phyloP scores from a whole-genome alignment of 768 basidiomycete genomes.

The Gymnopilus dilepis region DNA sequence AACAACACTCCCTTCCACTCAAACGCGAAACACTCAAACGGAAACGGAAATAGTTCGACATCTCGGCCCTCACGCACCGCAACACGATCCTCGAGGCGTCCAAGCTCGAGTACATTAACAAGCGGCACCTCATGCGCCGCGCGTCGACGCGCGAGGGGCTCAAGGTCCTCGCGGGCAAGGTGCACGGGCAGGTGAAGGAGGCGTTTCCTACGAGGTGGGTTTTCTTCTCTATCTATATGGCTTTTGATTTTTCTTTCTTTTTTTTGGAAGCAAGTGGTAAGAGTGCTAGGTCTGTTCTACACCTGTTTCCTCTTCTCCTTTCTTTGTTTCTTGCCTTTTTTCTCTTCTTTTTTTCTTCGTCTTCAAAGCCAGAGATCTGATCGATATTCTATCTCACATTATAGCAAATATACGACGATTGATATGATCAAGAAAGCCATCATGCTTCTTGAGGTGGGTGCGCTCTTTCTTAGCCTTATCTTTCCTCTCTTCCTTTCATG shows the following conservation, averaged over 20 bases:
- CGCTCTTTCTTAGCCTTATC: too few species aligned
- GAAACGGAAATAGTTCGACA: constrained; percentile 62
- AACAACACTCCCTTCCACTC: too few species aligned
- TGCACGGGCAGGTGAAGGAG: constrained; percentile 56
- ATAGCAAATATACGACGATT: constrained; percentile 52
- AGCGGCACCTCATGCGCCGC: constrained; percentile 73
- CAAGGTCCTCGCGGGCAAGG: constrained; percentile 56
- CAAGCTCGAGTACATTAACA: constrained; percentile 90
- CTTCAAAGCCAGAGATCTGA: not conserved
- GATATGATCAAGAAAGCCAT: constrained; percentile 72
- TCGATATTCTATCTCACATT: not conserved
- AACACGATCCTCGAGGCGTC: constrained; percentile 79
- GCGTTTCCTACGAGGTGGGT: constrained; percentile 60
- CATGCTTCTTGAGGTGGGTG: constrained; percentile 59
- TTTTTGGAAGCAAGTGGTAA: too few species aligned
- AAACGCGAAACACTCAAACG: too few species aligned
- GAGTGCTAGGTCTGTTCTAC: too few species aligned
- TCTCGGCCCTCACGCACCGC: constrained; percentile 77
- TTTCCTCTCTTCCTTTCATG: not conserved
- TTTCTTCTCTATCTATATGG: too few species aligned
- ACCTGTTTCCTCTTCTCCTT: too few species aligned
- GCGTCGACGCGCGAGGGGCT: constrained; percentile 58
- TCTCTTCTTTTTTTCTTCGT: too few species aligned
- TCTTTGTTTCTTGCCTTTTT: constrained; percentile 28
- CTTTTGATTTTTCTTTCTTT: too few species aligned